phyloP scores from a whole-genome alignment of 108 stramenopile species.

The Skeletonema costatum region DNA sequence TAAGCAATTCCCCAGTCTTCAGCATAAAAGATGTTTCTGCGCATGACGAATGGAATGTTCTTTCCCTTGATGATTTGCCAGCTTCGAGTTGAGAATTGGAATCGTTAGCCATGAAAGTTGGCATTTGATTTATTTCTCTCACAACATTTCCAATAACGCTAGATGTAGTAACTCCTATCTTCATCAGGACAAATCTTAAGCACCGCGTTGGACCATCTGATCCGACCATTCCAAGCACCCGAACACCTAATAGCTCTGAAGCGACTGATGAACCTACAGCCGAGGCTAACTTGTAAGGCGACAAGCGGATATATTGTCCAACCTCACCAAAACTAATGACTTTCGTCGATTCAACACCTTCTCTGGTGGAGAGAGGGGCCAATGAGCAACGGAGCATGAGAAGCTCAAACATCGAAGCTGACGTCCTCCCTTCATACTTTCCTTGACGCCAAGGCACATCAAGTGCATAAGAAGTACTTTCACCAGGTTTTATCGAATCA shows the following conservation, averaged over 20 bases:
- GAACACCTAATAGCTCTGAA: conserved; percentile 35
- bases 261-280: conserved; percentile 25
- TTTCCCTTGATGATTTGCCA: neutral
- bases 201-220: conserved; percentile 79
- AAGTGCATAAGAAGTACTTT: conserved; percentile 56
- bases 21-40: conserved; percentile 22
- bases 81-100: neutral
- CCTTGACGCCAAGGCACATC: conserved; percentile 79
- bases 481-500: conserved; percentile 45
- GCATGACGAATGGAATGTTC: conserved; percentile 8
- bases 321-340: conserved; percentile 56
- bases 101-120: conserved; percentile 1
- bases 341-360: conserved; percentile 73
- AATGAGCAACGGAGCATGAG: conserved; percentile 60
- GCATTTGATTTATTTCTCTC: conserved; percentile 23
- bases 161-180: conserved; percentile 13
- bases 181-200: conserved; percentile 45
- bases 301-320: conserved; percentile 57
- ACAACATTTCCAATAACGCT: conserved; percentile 20
- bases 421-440: conserved; percentile 60
- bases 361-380: conserved; percentile 58
- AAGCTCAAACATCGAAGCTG: conserved; percentile 60
- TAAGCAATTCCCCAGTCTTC: conserved; percentile 26
- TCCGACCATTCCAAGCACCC: conserved; percentile 59
- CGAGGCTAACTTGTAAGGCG: conserved; percentile 55